Evolutionary conservation across 2,329 filamentous ascomycete species (phyloP).

Genomic region (Fusarium napiforme): DNA sequence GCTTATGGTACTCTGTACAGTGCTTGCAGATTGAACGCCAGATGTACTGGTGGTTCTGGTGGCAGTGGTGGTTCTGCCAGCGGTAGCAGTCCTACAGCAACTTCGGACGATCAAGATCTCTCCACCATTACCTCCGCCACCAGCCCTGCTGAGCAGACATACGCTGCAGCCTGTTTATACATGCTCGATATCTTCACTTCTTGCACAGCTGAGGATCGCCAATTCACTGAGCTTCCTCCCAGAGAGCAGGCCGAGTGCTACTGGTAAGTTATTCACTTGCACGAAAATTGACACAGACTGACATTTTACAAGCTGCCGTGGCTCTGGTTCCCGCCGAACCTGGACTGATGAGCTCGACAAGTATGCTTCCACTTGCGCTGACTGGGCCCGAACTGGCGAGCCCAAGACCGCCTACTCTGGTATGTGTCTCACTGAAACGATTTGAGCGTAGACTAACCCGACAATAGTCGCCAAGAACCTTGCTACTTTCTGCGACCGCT

Average conservation of each 20-base stretch:
- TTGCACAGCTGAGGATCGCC: slow-evolving; percentile 39
- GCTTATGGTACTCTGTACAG: slow-evolving; percentile 45
- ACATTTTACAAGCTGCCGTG: slow-evolving; percentile 40
- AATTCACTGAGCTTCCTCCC: slow-evolving; percentile 43
- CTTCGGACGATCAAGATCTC: neutral
- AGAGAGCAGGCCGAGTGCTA: slow-evolving; percentile 48
- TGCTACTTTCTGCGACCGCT: slow-evolving; percentile 47
- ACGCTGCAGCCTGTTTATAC: slow-evolving; percentile 40
- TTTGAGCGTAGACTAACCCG: slow-evolving; percentile 19
- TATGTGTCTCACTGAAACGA: slow-evolving; percentile 25
- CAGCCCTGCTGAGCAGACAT: slow-evolving; percentile 29
- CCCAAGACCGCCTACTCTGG: slow-evolving; percentile 41
- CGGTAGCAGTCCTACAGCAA: slow-evolving; percentile 9
- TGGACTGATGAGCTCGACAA: slow-evolving; percentile 49
- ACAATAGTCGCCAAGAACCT: slow-evolving; percentile 45
- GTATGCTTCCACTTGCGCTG: slow-evolving; percentile 46
- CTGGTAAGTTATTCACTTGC: slow-evolving; percentile 42
- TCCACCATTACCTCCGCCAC: slow-evolving; percentile 22
- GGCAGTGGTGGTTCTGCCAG: neutral
- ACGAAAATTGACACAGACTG: slow-evolving; percentile 3
- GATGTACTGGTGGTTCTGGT: slow-evolving; percentile 12
- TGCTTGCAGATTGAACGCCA: slow-evolving; percentile 31
- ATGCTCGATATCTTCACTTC: slow-evolving; percentile 45
- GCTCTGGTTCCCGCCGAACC: slow-evolving; percentile 20
- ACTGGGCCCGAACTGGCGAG: slow-evolving; percentile 46